phyloP scores from a whole-genome alignment of 176 grass and related monocot genomes.

The Carex parvula region DNA sequence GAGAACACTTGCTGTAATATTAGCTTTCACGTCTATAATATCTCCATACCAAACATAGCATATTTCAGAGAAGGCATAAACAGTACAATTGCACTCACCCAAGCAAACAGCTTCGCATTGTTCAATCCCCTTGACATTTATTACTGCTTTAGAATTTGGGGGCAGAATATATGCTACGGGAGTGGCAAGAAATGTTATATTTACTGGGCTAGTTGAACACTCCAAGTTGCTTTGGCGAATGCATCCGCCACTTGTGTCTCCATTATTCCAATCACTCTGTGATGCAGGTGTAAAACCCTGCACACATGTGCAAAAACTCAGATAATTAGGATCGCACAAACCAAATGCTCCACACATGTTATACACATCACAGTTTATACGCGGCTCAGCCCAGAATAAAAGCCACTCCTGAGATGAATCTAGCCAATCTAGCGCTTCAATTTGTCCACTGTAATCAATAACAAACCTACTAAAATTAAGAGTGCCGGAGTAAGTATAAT shows the following conservation, averaged over 20 bases:
- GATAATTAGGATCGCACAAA: neutral
- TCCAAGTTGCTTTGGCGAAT: slow-evolving; percentile 2
- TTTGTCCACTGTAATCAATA: neutral
- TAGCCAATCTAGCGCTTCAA: neutral
- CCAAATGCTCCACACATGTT: slow-evolving; percentile 24
- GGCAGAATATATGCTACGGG: neutral
- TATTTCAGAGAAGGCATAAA: slow-evolving; percentile 5
- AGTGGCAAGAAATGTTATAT: slow-evolving; percentile 8
- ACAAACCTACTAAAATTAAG: neutral
- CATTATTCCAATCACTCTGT: slow-evolving; percentile 6
- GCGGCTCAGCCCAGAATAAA: neutral
- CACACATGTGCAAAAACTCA: slow-evolving; percentile 6
- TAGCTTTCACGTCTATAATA: neutral
- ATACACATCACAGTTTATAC: slow-evolving; percentile 17
- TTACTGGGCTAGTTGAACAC: neutral
- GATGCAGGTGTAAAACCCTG: slow-evolving; percentile 22
- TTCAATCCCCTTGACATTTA: neutral
- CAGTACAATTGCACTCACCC: slow-evolving; percentile 24
- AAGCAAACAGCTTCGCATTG: slow-evolving; percentile 11
- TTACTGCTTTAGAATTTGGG: neutral
- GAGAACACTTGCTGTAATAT: neutral
- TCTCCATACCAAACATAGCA: slow-evolving; percentile 27
- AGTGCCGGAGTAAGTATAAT: neutral
- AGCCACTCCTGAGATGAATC: neutral
- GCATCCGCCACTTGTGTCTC: slow-evolving; percentile 22